Evolutionary conservation across 1,284 basidiomycete genomes (phyloP), one percentile per base, ranked within the genome.

Genomic region (Bondarzewia mesenterica): DNA sequence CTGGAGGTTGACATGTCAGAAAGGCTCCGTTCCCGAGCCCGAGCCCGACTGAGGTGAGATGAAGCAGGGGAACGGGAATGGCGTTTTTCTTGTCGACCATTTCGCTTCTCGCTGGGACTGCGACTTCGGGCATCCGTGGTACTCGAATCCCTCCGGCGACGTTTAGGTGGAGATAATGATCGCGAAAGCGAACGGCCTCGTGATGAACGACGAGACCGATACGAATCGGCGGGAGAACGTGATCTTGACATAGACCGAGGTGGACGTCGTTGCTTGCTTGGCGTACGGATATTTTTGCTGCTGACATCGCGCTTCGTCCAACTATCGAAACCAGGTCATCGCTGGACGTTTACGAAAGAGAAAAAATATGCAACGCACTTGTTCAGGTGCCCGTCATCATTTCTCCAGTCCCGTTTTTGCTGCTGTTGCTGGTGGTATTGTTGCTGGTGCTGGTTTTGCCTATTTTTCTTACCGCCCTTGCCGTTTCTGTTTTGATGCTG

Each of bases 361-460:
- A 45, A 42, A 44, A 50, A 41, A 45, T 27, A 29, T 61, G 51
- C 49, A 36, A 62, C 76, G 32, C 59, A 88, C 85, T 88, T 88
- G 63, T 88, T 88, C 52, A 80, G 61, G 55, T 73, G 75, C 18
- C 73, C 72, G 50, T 84, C 83, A 49, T 85, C 81, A 41, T 70
- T 71, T 45, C 75, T 70, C 75, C 80, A 80, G 55, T 82, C 82
- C 44, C 80, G 72, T 46, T 60, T 63, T 51, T 62, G 61, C 43
- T 66, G 66, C 50, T 66, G 63, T 36, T 59, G 57, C 36, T 61
- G 56, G 37, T 60, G n/a, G n/a, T n/a, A n/a, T n/a, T n/a, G 59
- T 25, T 64, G 65, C 52, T 60, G 65, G 50, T 68, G 67, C 45
- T 49, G 14, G 14, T 42, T 50, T 44, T 52, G 29, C 35, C 52